Evolutionary conservation across 2,329 filamentous ascomycete genomes (phyloP).

Genomic region (Colletotrichum sp.): DNA sequence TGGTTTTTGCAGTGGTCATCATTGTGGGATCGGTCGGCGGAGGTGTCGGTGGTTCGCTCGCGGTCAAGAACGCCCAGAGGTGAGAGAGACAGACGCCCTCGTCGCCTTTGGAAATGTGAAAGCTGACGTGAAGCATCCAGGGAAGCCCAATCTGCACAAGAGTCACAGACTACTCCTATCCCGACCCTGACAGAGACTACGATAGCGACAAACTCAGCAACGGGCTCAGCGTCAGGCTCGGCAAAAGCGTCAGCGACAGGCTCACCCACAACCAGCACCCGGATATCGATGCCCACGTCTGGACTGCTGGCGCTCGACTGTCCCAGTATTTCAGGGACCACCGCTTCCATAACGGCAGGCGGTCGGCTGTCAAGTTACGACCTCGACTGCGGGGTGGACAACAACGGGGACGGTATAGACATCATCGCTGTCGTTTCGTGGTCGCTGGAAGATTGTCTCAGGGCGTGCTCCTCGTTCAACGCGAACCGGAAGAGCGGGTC

Average conservation of each 20-base stretch:
- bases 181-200: not conserved
- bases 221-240: not conserved
- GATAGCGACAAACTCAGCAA: not conserved
- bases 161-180: not conserved
- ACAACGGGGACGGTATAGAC: not conserved
- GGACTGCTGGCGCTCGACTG: not conserved
- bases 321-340: not conserved
- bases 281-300: not conserved
- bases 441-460: not conserved
- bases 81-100: not conserved
- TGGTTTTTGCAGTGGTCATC: not conserved
- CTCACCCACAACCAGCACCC: not conserved
- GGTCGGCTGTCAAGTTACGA: not conserved
- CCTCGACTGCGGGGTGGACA: not conserved
- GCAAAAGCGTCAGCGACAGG: not conserved
- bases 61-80: not conserved
- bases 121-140: not conserved
- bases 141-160: not conserved
- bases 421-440: not conserved
- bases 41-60: not conserved
- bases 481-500: not conserved
- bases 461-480: not conserved
- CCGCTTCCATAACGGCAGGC: not conserved
- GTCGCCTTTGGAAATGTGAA: rapidly evolving
- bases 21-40: not conserved